These are phyloP conservation scores for Phaeoacremonium minimum DNA, from an alignment of 2,329 filamentous ascomycete genomes.

Conservation along the genomic window DNA sequence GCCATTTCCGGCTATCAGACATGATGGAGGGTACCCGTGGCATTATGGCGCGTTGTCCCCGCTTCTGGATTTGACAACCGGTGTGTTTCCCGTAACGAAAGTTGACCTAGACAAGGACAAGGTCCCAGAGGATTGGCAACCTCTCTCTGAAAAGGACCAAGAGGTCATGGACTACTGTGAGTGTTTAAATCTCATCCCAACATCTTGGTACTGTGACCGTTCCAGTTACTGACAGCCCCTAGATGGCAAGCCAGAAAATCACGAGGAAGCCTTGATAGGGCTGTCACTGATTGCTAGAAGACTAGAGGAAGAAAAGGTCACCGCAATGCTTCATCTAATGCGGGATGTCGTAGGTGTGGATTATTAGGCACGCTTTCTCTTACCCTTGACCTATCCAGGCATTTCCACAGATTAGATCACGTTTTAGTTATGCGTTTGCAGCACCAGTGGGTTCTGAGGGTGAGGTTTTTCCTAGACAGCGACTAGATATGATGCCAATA, in stretches of 20 bases:
- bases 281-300: slow-evolving; percentile 14
- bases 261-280: slow-evolving; percentile 17
- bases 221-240: neutral
- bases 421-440: no score
- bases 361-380: neutral
- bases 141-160: slow-evolving; percentile 13
- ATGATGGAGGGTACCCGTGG: slow-evolving; percentile 9
- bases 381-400: no score
- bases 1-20: slow-evolving; percentile 5
- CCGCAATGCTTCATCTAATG: slow-evolving; percentile 11
- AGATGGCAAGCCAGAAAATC: slow-evolving; percentile 16
- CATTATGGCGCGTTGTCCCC: slow-evolving; percentile 10
- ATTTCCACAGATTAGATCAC: no score
- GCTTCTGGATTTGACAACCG: slow-evolving; percentile 14
- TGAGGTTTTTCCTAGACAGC: no score
- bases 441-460: no score
- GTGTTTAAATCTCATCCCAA: slow-evolving; percentile 1
- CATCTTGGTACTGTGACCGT: neutral
- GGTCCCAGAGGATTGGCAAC: slow-evolving; percentile 12
- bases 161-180: slow-evolving; percentile 14
- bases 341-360: slow-evolving; percentile 7
- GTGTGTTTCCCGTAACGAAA: slow-evolving; percentile 16
- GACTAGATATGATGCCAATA: no score
- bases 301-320: slow-evolving; percentile 18
- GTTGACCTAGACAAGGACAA: slow-evolving; percentile 15